Base-by-base conservation (phyloP, 2,329 filamentous ascomycete species). In the Apiospora sp. region DNA sequence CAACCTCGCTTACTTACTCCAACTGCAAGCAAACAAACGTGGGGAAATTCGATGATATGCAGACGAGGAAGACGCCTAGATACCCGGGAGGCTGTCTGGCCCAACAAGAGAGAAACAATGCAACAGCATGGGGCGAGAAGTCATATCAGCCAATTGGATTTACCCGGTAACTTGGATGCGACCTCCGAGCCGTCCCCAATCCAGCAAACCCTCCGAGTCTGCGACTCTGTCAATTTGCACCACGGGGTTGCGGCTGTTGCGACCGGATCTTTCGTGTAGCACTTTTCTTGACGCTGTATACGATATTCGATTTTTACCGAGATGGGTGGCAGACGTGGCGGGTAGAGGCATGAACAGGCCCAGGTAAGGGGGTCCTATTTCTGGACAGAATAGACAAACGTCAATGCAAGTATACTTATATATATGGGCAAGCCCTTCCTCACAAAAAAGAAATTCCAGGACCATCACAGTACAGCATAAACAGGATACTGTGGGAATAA, bases 151-250 rank as follows among this genome's bases (percentile, higher is more conserved):
- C 67, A 68, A 68, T 49, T 68, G 67, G 68, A 70, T 70, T 70
- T 70, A 70, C 48, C 68, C 68, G 68, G 68, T 49, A 49, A 49
- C 68, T 37, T 41, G 48, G 48, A 48, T 30, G 24, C n/a, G 48
- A 58, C 48, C 44, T 49, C 68, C 48, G 46, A 19, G 68, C 68
- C 68, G 68, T 70, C 68, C 68, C 68, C 68, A 70, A 70, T 51
- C 19, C 68, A 41, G 68, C 68, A 70, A 41, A 43, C 27, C 8
- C 41, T 68, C 44, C 67, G 41, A 34, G 41, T 30, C 67, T 54
- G 44, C 67, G 67, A 12, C 43, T 49, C 34, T 54, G 27, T 37
- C 68, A 70, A 58, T 70, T 54, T 58, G n/a, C 7, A 41, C 48
- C 27, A 27, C 27, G 16, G 48, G 30, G 24, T n/a, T 34, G 27